These are phyloP conservation scores for Tinospora cordifolia DNA, from an alignment of 164 flowering plant species.

Conservation along the genomic window DNA sequence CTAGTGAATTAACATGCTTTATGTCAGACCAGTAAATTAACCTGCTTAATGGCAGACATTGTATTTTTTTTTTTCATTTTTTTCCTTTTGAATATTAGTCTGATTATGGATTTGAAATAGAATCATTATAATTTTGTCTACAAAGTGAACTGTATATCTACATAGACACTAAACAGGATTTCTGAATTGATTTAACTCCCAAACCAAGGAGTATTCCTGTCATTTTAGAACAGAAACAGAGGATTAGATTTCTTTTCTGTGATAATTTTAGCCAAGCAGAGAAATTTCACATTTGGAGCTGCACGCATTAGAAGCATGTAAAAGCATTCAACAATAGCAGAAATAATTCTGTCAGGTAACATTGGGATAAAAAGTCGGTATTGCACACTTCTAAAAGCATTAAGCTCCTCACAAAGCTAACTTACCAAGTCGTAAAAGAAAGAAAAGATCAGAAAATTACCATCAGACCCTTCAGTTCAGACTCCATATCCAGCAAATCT, in stretches of 20 bases:
- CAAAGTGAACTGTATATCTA: too few species aligned
- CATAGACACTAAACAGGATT: too few species aligned
- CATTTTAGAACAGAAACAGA: not conserved
- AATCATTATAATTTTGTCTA: too few species aligned
- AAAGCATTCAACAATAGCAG: not conserved
- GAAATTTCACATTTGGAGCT: not conserved
- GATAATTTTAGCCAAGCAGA: not conserved
- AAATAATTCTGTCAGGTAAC: not conserved
- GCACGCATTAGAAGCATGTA: not conserved
- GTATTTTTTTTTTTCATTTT: too few species aligned
- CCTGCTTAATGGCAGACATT: not conserved
- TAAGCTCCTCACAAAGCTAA: not conserved
- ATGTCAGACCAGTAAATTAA: not conserved
- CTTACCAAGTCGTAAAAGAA: constrained; percentile 2
- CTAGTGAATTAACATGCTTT: not conserved
- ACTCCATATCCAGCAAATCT: constrained; percentile 73
- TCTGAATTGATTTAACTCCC: too few species aligned
- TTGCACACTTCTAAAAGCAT: not conserved
- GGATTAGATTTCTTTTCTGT: not conserved
- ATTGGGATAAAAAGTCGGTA: not conserved
- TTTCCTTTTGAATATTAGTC: too few species aligned
- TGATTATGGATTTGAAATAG: too few species aligned
- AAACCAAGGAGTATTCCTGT: too few species aligned
- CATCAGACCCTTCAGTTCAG: constrained; percentile 53
- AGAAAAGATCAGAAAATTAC: constrained; percentile 30